Conservation (phyloP, 805 yeast species). For the Candida caryicola region DNA sequence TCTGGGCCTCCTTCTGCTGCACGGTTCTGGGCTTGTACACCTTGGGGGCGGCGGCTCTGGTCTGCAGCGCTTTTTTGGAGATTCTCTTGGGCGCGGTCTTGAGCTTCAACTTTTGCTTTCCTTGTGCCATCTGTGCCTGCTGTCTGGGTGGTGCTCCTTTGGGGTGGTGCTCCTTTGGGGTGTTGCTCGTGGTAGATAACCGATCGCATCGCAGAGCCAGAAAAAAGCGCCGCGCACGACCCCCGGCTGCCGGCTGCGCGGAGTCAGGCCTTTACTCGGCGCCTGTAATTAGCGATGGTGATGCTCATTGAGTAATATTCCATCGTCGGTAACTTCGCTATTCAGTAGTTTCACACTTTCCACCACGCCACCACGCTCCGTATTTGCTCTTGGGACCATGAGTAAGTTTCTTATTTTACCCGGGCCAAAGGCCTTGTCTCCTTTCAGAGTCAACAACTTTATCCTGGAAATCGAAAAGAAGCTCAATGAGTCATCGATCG, state of each 20-base stretch:
- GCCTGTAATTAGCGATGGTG: slow-evolving; percentile 1
- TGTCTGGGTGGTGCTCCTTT: too few relatives aligned
- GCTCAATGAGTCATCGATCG: slow-evolving; percentile 58
- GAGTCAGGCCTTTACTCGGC: slow-evolving; percentile 1
- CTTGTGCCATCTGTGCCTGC: slow-evolving; percentile 82
- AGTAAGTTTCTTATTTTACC: slow-evolving; percentile 49
- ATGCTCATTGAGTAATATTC: slow-evolving; percentile 1
- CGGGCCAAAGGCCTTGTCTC: slow-evolving; percentile 89
- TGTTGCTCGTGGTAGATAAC: too few relatives aligned
- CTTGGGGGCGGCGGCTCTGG: slow-evolving; percentile 70
- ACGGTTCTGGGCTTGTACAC: slow-evolving; percentile 65
- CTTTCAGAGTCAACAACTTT: slow-evolving; percentile 76
- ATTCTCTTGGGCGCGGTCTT: slow-evolving; percentile 41
- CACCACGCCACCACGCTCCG: too few relatives aligned
- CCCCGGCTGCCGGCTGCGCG: too few relatives aligned
- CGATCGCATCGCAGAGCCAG: too few relatives aligned
- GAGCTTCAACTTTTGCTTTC: slow-evolving; percentile 56
- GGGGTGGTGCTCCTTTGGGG: too few relatives aligned
- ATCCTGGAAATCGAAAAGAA: slow-evolving; percentile 68
- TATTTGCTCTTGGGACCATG: slow-evolving; percentile 11
- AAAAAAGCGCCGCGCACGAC: slow-evolving; percentile 1
- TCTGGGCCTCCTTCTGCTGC: slow-evolving; percentile 44
- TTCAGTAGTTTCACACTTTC: too few relatives aligned
- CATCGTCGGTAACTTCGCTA: neutral
- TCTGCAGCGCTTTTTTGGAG: slow-evolving; percentile 63